A percentile compares a stretch with the other conserved stretches of the same genome.
Evolutionary conservation across 2,329 filamentous ascomycete species (phyloP).

Genomic region (Anisogramma anomala): DNA sequence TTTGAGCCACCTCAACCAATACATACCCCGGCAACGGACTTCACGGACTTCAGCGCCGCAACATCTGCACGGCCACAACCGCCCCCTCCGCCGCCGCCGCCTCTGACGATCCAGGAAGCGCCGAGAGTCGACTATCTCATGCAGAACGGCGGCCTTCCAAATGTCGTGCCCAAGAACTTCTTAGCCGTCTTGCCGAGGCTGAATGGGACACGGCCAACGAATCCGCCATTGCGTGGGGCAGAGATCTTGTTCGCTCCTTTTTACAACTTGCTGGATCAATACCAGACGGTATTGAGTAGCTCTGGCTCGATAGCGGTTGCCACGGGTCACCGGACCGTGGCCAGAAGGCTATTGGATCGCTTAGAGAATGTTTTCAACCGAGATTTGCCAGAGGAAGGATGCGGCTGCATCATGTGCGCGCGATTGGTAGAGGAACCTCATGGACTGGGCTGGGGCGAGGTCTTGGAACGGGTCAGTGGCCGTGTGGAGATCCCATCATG

Average conservation of each 20-base stretch:
- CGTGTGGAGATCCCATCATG: conserved; percentile 74
- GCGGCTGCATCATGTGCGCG: conserved; percentile 74
- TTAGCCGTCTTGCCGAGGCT: conserved; percentile 50
- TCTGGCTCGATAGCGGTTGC: conserved; percentile 89
- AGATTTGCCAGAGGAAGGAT: conserved; percentile 79
- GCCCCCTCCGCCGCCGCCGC: conserved; percentile 63
- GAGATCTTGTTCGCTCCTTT: conserved; percentile 72
- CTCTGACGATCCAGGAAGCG: conserved; percentile 55
- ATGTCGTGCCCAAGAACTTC: conserved; percentile 61
- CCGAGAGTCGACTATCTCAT: conserved; percentile 87
- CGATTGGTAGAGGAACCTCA: conserved; percentile 47
- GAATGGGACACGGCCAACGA: conserved; percentile 47
- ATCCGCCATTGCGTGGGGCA: conserved; percentile 54
- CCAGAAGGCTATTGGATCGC: conserved; percentile 75
- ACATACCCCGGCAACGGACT: conserved; percentile 29
- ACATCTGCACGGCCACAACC: conserved; percentile 36
- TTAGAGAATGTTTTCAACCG: conserved; percentile 90
- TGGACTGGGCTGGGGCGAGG: conserved; percentile 89
- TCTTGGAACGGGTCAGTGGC: conserved; percentile 84
- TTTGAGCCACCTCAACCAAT: conserved; percentile 29
- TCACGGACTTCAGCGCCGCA: conserved; percentile 31
- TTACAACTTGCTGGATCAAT: conserved; percentile 74
- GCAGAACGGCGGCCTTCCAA: conserved; percentile 70
- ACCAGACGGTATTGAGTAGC: conserved; percentile 66
- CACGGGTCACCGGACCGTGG: conserved; percentile 90